Evolutionary conservation across 768 basidiomycete genomes (phyloP), one percentile per base, ranked within the genome.

Genomic region (Pleurotus tuoliensis): DNA sequence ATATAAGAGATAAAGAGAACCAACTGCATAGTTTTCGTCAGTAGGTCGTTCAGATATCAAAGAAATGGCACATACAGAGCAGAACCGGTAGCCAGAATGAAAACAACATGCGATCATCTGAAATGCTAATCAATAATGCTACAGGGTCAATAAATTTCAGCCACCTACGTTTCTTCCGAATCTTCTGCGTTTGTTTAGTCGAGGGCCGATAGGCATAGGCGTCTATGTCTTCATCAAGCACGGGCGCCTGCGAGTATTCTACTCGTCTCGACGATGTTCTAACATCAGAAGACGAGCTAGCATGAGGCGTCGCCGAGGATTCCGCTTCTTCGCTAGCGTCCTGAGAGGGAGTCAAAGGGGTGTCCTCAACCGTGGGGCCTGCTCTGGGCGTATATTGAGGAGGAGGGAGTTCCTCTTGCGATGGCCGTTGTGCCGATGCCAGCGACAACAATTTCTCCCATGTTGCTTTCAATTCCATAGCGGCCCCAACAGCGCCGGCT

Each of bases 21-120:
- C 85, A 60, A 86, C 84, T 86, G 57, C 8, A 12, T 60, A 3
- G 40, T n/a, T 22, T 48, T 61, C 34, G 60, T 47, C 25, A 55
- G 30, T 27, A 38, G 20, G n/a, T 55, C 24, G 52, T 13, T 8
- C 38, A 52, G 22, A 34, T 54, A 37, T 16, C 55, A 37, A 34
- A 20, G 34, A 40, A 25, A 34, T 49, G 43, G 7, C 8, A 83
- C 90, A 74, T 63, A 93, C 90, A 70, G 58, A 92, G 69, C 7
- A 94, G 75, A 64, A 93, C 90, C 15, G 91, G 91, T 62, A 94
- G 76, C 91, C 91, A 94, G 75, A 94, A 94, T 41, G 88, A 66
- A 37, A 90, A 64, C 46, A 94, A 80, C 91, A 94, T 94, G 41
- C 84, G 85, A 67, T 94, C 91, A 71, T 87, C 90, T 92, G 62